A percentile compares a stretch with the other conserved stretches of the same genome.
Evolutionary conservation across 805 yeast genomes (phyloP).

Genomic region (Hyphopichia homilentoma): DNA sequence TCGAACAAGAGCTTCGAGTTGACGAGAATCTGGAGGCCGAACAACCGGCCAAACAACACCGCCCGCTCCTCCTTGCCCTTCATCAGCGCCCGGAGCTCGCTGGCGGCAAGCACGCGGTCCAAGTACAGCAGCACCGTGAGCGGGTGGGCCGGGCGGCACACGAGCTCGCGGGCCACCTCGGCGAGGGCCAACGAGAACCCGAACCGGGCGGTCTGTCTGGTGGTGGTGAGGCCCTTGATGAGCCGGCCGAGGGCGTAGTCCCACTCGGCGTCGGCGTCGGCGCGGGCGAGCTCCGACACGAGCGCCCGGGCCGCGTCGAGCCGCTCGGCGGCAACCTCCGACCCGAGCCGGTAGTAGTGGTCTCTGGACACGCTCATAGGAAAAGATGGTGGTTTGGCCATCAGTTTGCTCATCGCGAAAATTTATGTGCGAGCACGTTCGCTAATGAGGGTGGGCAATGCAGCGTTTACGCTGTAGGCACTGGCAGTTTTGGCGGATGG

Average conservation of each 20-base stretch:
- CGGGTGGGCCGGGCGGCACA: slow-evolving; percentile 23
- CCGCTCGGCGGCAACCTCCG: slow-evolving; percentile 71
- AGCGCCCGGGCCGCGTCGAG: slow-evolving; percentile 66
- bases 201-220: slow-evolving; percentile 77
- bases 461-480: no score
- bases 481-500: no score
- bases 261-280: slow-evolving; percentile 58
- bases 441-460: slow-evolving; percentile 1
- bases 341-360: slow-evolving; percentile 71
- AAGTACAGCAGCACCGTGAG: slow-evolving; percentile 32
- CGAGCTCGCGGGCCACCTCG: slow-evolving; percentile 48
- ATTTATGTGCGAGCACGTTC: neutral
- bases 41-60: slow-evolving; percentile 73
- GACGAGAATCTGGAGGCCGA: slow-evolving; percentile 75
- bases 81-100: slow-evolving; percentile 29
- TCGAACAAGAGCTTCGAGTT: slow-evolving; percentile 36
- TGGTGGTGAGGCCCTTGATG: slow-evolving; percentile 75
- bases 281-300: slow-evolving; percentile 53
- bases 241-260: slow-evolving; percentile 76
- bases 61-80: slow-evolving; percentile 86
- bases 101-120: slow-evolving; percentile 38
- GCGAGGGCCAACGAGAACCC: slow-evolving; percentile 88
- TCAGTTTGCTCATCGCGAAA: slow-evolving; percentile 3
- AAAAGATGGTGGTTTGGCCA: slow-evolving; percentile 1
- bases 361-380: slow-evolving; percentile 61